Conservation (phyloP, 768 basidiomycete species). For the Agrocybe praecox region DNA sequence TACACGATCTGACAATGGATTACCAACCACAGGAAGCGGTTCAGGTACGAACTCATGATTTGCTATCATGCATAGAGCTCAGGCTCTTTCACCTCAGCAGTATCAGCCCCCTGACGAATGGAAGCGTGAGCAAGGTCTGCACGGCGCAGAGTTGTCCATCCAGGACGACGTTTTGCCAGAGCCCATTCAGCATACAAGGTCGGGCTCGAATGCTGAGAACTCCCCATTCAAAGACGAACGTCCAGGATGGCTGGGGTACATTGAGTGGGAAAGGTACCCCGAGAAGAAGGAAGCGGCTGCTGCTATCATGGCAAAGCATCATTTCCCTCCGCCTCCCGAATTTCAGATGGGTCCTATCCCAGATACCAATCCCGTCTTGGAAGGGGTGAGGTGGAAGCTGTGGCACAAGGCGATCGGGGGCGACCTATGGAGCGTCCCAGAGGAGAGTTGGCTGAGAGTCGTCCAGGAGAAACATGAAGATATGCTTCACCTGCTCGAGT, state of each 20-base stretch:
- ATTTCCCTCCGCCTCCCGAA: slow-evolving; percentile 14
- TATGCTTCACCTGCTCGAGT: slow-evolving; percentile 14
- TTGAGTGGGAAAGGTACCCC: slow-evolving; percentile 14
- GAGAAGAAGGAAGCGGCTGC: slow-evolving; percentile 13
- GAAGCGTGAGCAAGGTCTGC: slow-evolving; percentile 4
- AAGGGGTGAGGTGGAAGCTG: slow-evolving; percentile 14
- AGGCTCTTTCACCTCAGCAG: neutral
- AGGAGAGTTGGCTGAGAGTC: slow-evolving; percentile 14
- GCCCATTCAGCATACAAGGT: neutral
- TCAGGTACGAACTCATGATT: neutral
- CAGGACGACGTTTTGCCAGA: neutral
- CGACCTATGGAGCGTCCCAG: slow-evolving; percentile 10
- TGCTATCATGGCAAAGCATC: slow-evolving; percentile 7
- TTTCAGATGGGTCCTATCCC: slow-evolving; percentile 15
- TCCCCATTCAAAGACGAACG: slow-evolving; percentile 4
- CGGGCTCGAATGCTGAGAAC: neutral
- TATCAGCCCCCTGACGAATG: slow-evolving; percentile 2
- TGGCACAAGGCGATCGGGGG: slow-evolving; percentile 14
- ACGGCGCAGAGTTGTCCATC: neutral
- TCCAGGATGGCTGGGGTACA: slow-evolving; percentile 6
- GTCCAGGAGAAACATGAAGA: slow-evolving; percentile 16
- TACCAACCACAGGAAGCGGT: slow-evolving; percentile 3
- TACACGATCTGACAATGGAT: no score
- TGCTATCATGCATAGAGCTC: neutral
- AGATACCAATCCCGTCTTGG: slow-evolving; percentile 11